A percentile compares a stretch with the other conserved stretches of the same genome.
Conservation (phyloP, 2,329 filamentous ascomycete species). For the Bipolaris cookei region DNA sequence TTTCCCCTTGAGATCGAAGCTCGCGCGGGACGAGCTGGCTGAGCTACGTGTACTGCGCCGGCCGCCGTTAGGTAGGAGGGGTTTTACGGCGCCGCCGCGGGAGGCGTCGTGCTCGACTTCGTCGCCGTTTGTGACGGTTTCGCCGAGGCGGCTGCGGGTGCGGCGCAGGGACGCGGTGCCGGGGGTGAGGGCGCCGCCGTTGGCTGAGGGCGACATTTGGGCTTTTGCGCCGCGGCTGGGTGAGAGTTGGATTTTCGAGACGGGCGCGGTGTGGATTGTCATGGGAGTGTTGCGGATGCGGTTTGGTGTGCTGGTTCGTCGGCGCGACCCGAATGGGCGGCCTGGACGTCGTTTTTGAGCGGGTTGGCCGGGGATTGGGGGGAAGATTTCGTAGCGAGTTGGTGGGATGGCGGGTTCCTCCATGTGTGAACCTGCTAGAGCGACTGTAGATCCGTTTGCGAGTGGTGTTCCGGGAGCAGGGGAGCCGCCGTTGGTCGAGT, state of each 20-base stretch:
- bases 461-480: slow-evolving; percentile 43
- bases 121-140: slow-evolving; percentile 49
- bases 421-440: slow-evolving; percentile 39
- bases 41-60: slow-evolving; percentile 40
- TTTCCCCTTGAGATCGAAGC: slow-evolving; percentile 37
- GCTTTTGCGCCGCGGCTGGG: slow-evolving; percentile 38
- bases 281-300: slow-evolving; percentile 33
- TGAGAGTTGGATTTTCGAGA: slow-evolving; percentile 41
- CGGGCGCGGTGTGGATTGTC: slow-evolving; percentile 40
- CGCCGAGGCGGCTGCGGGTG: slow-evolving; percentile 53
- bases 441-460: slow-evolving; percentile 39
- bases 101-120: slow-evolving; percentile 30
- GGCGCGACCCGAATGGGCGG: slow-evolving; percentile 47
- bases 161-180: slow-evolving; percentile 42
- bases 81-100: slow-evolving; percentile 36
- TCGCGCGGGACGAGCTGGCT: slow-evolving; percentile 39
- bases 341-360: slow-evolving; percentile 44
- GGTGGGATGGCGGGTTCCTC: slow-evolving; percentile 63
- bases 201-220: slow-evolving; percentile 34
- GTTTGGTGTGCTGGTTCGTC: slow-evolving; percentile 47
- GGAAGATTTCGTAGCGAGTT: slow-evolving; percentile 79
- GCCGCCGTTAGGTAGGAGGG: slow-evolving; percentile 34
- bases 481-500: slow-evolving; percentile 40
- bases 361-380: slow-evolving; percentile 64
- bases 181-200: slow-evolving; percentile 35